Evolutionary conservation across 208 protist species (phyloP), one percentile per base, ranked within the genome.

Genomic region (Strigomonas culicis): DNA sequence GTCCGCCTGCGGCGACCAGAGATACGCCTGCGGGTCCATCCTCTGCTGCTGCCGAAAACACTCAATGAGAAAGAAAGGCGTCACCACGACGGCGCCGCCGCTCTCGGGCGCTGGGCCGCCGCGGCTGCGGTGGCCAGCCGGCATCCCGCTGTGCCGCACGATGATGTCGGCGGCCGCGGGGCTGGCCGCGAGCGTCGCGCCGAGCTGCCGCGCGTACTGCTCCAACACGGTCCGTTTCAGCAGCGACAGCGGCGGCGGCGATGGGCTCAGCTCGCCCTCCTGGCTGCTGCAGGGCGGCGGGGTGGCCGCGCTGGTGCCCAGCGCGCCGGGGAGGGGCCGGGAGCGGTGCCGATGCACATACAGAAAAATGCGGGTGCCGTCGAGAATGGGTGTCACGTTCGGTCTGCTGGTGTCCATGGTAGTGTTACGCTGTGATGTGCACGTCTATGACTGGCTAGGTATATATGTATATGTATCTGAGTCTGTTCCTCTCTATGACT

Each of bases 41-140:
- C n/a, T n/a, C n/a, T n/a, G n/a, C n/a, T n/a, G n/a, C n/a, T n/a
- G n/a, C n/a, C n/a, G n/a, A n/a, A n/a, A n/a, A n/a, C n/a, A n/a
- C n/a, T n/a, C n/a, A n/a, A n/a, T n/a, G n/a, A 88, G 70, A 62
- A 88, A 92, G 53, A 49, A 65, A 1, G 85, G 85, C 1, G 34
- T 22, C 6, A 92, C 79, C 6, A 86, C 71, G 0, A 50, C 59
- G 13, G 27, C 49, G 11, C 25, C 25, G 10, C 17, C 39, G 11
- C 17, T 46, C 17, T 46, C 17, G 11, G 10, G 39, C 39, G 39
- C 39, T 46, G 39, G 39, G n/a, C n/a, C n/a, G n/a, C n/a, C n/a
- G n/a, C n/a, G n/a, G n/a, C n/a, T n/a, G n/a, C n/a, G n/a, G n/a
- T n/a, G n/a, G n/a, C n/a, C n/a, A n/a, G 78, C 39, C 0, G 58